Percentiles rank a stretch among this genome's conserved stretches.
phyloP scores from a whole-genome alignment of 2,329 filamentous ascomycete species.

The Sarocladium kiliense region DNA sequence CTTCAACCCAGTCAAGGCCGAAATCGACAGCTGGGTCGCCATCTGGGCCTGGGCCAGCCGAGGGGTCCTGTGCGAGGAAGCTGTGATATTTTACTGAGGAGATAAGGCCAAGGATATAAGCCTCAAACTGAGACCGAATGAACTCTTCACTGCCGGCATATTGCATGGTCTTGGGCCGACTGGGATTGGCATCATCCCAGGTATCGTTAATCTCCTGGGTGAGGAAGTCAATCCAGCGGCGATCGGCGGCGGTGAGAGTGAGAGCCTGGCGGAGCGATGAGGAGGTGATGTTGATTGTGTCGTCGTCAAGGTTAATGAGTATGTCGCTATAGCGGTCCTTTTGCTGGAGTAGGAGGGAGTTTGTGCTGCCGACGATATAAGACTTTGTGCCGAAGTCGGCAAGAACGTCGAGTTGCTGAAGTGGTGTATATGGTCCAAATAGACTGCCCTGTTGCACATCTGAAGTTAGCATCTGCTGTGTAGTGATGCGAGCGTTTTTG shows the following conservation, averaged over 20 bases:
- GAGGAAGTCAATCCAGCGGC: slow-evolving; percentile 94
- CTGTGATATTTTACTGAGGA: slow-evolving; percentile 86
- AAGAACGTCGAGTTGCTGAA: slow-evolving; percentile 91
- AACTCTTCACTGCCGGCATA: slow-evolving; percentile 97
- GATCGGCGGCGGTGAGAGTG: slow-evolving; percentile 75
- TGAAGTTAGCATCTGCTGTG: not conserved
- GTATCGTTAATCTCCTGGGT: slow-evolving; percentile 92
- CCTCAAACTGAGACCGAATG: slow-evolving; percentile 93
- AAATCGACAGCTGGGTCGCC: slow-evolving; percentile 85
- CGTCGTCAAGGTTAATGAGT: slow-evolving; percentile 90
- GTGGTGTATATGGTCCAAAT: slow-evolving; percentile 92
- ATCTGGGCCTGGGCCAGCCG: slow-evolving; percentile 57
- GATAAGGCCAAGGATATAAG: slow-evolving; percentile 86
- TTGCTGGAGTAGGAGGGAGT: slow-evolving; percentile 88
- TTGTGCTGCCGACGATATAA: slow-evolving; percentile 95
- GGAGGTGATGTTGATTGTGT: slow-evolving; percentile 78
- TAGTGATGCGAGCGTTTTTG: too few species aligned
- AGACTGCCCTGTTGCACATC: slow-evolving; percentile 64
- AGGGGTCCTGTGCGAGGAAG: slow-evolving; percentile 46
- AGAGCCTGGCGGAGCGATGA: slow-evolving; percentile 71
- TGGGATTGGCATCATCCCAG: slow-evolving; percentile 90
- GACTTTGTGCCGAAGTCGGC: slow-evolving; percentile 94
- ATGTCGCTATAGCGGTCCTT: slow-evolving; percentile 95
- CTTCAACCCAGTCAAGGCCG: slow-evolving; percentile 75
- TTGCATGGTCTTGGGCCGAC: slow-evolving; percentile 86